Conservation (phyloP, 2,329 filamentous ascomycete species). For the Clonostachys solani region DNA sequence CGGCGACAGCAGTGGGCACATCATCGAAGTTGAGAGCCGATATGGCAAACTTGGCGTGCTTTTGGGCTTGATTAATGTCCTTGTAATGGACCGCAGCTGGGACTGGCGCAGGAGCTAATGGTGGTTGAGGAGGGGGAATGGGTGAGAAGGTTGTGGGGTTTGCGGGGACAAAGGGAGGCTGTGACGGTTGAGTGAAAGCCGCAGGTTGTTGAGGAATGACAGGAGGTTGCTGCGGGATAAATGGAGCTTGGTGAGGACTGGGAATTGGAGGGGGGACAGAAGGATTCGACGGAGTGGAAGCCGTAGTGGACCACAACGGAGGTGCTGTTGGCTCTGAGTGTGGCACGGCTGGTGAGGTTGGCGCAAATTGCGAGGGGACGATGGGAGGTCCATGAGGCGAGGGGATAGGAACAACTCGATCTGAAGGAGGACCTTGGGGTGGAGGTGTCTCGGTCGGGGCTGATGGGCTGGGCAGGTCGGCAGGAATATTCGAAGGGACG, state of each 20-base stretch:
- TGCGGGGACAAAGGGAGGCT: background rate
- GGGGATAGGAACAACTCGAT: slow-evolving; percentile 8
- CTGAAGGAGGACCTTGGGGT: slow-evolving; percentile 9
- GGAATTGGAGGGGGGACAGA: slow-evolving; percentile 13
- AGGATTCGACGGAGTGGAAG: slow-evolving; percentile 8
- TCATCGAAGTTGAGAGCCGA: slow-evolving; percentile 97
- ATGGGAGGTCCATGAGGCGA: slow-evolving; percentile 10
- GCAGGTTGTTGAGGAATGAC: background rate
- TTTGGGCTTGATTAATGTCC: slow-evolving; percentile 80
- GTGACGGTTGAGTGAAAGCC: background rate
- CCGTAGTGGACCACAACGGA: no score
- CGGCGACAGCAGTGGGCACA: slow-evolving; percentile 81
- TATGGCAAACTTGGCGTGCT: slow-evolving; percentile 95
- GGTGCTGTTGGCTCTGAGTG: no score
- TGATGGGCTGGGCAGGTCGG: slow-evolving; percentile 15
- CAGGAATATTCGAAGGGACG: slow-evolving; percentile 6
- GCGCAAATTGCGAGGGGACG: slow-evolving; percentile 7
- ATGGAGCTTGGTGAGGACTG: slow-evolving; percentile 13
- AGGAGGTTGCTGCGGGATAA: slow-evolving; percentile 3
- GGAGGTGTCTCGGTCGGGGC: background rate
- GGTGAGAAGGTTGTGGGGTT: slow-evolving; percentile 5
- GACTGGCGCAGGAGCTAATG: slow-evolving; percentile 3
- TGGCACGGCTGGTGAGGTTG: no score
- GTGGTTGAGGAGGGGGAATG: slow-evolving; percentile 3
- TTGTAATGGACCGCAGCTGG: slow-evolving; percentile 14